Conservation (phyloP, 1,139 yeast genomes). For the Debaryomyces robertsiae region DNA sequence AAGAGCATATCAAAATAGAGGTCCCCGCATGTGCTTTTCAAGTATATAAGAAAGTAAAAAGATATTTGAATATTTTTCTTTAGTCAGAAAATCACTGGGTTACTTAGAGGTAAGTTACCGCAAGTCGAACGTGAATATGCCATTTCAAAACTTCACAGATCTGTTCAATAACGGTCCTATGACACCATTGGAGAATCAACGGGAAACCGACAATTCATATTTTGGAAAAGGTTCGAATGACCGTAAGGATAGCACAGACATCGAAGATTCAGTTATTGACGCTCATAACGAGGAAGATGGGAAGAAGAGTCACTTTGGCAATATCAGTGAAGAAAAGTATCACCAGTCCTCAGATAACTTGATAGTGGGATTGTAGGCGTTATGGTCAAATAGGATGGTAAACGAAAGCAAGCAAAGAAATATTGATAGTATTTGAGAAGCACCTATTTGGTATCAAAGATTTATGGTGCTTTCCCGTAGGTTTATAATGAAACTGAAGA, state of each 20-base stretch:
- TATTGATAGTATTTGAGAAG: not conserved
- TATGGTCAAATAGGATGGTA: too few species aligned
- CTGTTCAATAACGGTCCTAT: conserved; percentile 3
- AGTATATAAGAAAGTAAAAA: too few species aligned
- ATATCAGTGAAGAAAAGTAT: conserved; percentile 25
- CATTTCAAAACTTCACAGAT: conserved; percentile 7
- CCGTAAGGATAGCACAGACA: not conserved
- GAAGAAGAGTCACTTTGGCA: conserved; percentile 11
- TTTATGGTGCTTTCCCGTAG: too few species aligned
- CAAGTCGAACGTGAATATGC: conserved; percentile 1
- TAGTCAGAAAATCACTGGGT: too few species aligned
- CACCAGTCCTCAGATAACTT: conserved; percentile 35
- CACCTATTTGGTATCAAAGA: too few species aligned
- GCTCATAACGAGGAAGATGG: not conserved
- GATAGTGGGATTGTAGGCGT: conserved; percentile 30
- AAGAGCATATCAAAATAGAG: not conserved
- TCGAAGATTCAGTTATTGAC: not conserved
- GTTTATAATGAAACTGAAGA: too few species aligned
- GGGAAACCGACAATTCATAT: not conserved
- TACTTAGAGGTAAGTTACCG: too few species aligned
- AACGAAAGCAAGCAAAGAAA: too few species aligned
- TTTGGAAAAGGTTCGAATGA: not conserved
- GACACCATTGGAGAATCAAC: not conserved
- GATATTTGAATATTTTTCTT: too few species aligned
- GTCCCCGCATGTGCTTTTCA: conserved; percentile 7